phyloP scores from a whole-genome alignment of 495 filamentous ascomycete species.

The Margaritispora aquatica region DNA sequence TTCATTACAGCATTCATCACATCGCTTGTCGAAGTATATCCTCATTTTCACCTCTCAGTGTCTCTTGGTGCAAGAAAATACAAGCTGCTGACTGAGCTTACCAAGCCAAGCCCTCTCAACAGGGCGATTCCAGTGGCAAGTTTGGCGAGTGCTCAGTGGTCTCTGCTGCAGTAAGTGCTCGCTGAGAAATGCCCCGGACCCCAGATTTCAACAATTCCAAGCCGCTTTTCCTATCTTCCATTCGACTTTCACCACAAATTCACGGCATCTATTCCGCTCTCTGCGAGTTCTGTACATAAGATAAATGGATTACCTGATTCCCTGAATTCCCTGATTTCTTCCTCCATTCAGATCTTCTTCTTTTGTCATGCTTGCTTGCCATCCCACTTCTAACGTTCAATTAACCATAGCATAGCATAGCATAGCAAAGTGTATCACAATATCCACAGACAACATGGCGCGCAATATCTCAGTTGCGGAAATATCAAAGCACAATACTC shows the following conservation, averaged over 20 bases:
- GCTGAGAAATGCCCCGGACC: neutral
- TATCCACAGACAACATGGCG: conserved; percentile 7
- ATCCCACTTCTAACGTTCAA: neutral
- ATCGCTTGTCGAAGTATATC: neutral
- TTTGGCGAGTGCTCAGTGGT: neutral
- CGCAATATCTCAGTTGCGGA: conserved; percentile 21
- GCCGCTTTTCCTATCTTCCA: neutral
- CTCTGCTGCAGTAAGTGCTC: too few species aligned
- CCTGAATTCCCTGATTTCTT: too few species aligned
- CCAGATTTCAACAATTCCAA: neutral
- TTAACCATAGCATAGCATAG: neutral
- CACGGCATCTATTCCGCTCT: conserved; percentile 3
- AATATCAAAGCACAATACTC: conserved; percentile 53
- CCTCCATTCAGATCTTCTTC: neutral
- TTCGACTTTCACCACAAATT: neutral
- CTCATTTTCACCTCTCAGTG: neutral
- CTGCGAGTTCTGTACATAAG: conserved; percentile 13
- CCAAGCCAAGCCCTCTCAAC: neutral
- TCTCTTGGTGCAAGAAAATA: too few species aligned
- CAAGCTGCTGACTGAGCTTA: neutral
- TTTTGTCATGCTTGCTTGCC: neutral
- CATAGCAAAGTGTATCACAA: too few species aligned
- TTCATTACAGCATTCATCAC: too few species aligned
- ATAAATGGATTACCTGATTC: neutral
- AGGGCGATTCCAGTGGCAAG: neutral